A percentile compares a stretch with the other conserved stretches of the same genome.
phyloP scores from a whole-genome alignment of 2,329 filamentous ascomycete genomes.

The Akanthomyces dipterigenus region DNA sequence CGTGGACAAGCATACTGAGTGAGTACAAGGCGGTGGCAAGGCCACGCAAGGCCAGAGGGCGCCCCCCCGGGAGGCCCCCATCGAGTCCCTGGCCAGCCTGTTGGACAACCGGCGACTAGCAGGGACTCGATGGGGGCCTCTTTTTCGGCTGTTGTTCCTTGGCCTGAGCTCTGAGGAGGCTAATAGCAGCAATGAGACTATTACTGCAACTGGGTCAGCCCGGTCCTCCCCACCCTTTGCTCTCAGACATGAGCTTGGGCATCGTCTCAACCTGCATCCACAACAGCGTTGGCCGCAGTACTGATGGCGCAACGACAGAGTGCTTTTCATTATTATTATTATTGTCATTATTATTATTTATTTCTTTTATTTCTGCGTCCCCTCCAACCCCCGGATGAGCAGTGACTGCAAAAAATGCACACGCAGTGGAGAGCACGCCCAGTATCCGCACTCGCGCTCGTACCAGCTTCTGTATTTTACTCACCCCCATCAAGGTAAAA shows the following conservation, averaged over 20 bases:
- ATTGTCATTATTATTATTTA: background rate
- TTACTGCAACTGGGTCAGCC: constrained; percentile 5
- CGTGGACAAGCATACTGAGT: background rate
- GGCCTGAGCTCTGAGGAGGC: background rate
- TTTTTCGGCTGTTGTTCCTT: background rate
- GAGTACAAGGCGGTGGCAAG: constrained; percentile 4
- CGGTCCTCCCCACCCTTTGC: constrained; percentile 5
- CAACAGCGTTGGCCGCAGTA: background rate
- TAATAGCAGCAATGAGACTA: constrained; percentile 4
- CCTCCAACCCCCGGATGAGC: background rate
- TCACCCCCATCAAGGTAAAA: background rate
- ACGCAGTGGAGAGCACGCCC: background rate
- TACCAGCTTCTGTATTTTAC: background rate
- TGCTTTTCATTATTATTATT: background rate
- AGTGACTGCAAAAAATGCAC: background rate
- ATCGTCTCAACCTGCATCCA: constrained; percentile 9
- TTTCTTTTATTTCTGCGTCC: background rate
- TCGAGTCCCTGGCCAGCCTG: background rate
- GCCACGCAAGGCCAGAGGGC: background rate
- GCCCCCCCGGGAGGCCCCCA: background rate
- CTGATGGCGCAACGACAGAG: constrained; percentile 1
- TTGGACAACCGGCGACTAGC: background rate
- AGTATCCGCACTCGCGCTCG: background rate
- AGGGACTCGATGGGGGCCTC: background rate
- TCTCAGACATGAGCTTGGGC: constrained; percentile 13